These are phyloP conservation scores for Cucurbitaria berberidis DNA, from an alignment of 2,329 filamentous ascomycete genomes.

Conservation along the genomic window DNA sequence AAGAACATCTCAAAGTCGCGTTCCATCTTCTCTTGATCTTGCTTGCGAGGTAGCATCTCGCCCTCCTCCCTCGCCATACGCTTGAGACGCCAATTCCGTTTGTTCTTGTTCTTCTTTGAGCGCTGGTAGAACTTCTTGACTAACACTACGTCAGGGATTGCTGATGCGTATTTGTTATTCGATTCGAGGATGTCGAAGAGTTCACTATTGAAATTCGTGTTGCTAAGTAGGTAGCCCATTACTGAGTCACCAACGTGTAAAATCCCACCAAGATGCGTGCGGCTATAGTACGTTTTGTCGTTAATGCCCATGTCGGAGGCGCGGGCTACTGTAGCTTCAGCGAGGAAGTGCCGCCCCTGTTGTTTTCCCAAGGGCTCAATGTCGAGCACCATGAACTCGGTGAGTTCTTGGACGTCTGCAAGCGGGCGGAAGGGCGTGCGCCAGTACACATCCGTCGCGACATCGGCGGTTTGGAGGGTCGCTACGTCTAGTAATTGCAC, in stretches of 20 bases:
- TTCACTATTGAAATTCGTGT: slow-evolving; percentile 90
- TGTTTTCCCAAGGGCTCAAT: slow-evolving; percentile 79
- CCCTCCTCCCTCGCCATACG: slow-evolving; percentile 90
- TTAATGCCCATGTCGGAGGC: slow-evolving; percentile 86
- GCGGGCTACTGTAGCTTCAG: slow-evolving; percentile 86
- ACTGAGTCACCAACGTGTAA: slow-evolving; percentile 89
- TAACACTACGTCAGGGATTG: slow-evolving; percentile 88
- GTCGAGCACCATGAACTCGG: slow-evolving; percentile 94
- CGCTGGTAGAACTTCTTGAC: slow-evolving; percentile 97
- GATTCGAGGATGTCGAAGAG: slow-evolving; percentile 86
- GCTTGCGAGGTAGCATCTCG: slow-evolving; percentile 83
- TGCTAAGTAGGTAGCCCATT: slow-evolving; percentile 90
- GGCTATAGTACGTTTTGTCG: slow-evolving; percentile 84
- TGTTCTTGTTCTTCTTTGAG: slow-evolving; percentile 72
- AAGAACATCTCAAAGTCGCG: slow-evolving; percentile 97
- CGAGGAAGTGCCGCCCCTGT: slow-evolving; percentile 82
- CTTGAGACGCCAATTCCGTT: slow-evolving; percentile 88
- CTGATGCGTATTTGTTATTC: slow-evolving; percentile 71
- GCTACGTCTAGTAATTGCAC: slow-evolving; percentile 89
- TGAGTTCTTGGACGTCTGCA: slow-evolving; percentile 81
- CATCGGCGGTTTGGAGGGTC: slow-evolving; percentile 88
- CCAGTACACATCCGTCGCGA: slow-evolving; percentile 87
- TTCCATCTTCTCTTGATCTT: slow-evolving; percentile 87
- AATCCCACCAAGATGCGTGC: slow-evolving; percentile 86
- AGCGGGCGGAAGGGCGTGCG: slow-evolving; percentile 83